Evolutionary conservation across 305 asterid species (phyloP), one percentile per base, ranked within the genome.

Genomic region (Plantago coronopus): DNA sequence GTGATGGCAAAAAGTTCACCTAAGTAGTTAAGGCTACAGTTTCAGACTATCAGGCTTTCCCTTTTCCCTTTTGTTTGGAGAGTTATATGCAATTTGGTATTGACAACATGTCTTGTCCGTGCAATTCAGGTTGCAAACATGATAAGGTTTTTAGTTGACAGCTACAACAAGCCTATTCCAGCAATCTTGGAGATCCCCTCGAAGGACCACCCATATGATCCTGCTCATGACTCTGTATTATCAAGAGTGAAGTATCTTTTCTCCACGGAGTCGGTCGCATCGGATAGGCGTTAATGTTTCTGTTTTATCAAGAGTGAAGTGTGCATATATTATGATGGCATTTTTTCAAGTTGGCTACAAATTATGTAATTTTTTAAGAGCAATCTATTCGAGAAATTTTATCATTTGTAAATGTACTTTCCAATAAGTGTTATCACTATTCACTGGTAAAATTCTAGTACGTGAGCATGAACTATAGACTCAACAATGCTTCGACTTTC

Each of bases 171-270:
- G 61, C 95, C 95, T 19, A 70, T 91, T 67, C 96, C 98, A 20
- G 98, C 96, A 67, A 91, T 88, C 71, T 45, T 91, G 75, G 96
- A 91, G 83, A 91, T 91, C 57, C 98, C 96, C 19, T 91, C 98
- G 48, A 91, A 91, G 93, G 96, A 88, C 76, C 95, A 88, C 44
- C 98, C 96, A 0, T 88, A 88, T 23, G 96, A 91, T 79, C 95
- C 98, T 37, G 89, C 91, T 1, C 95, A 84, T 45, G 96, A 91
- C 72, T 91, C 95, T 17, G 90, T 91, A 67, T 86, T 88, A 44
- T 91, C 96, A 1, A 81, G 95, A 65, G 95, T 91, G 70, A 88
- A 83, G 83, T 78, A 87, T 81, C 94, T 89, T 71, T 87, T 89
- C 85, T 55, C 75, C 6, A 1, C 84, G 0, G 97, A 89, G 66